A percentile compares a stretch with the other conserved stretches of the same genome.
These are phyloP conservation scores for Boletus edulis DNA, from an alignment of 768 basidiomycete species.

Conservation along the genomic window DNA sequence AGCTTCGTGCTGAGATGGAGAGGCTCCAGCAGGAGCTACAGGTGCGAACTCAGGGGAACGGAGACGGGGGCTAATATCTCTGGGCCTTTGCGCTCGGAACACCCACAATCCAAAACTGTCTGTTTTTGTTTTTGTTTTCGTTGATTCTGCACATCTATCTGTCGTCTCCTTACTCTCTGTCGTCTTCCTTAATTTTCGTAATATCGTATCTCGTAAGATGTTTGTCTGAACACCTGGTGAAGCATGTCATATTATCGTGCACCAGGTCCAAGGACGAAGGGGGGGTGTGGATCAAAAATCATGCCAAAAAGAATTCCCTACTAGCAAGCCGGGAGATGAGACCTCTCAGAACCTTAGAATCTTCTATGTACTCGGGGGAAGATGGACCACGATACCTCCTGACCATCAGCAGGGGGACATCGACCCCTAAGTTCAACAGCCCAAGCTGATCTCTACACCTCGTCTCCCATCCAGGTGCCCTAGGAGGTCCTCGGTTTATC, in stretches of 20 bases:
- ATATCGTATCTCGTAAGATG: neutral
- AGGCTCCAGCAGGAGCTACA: constrained; percentile 12
- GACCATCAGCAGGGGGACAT: constrained; percentile 9
- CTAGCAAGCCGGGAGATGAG: constrained; percentile 4
- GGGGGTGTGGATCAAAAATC: too few relatives aligned
- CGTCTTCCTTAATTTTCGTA: neutral
- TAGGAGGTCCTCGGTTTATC: constrained; percentile 12
- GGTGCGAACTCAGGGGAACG: neutral
- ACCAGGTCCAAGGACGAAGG: too few relatives aligned
- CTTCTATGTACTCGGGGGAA: constrained; percentile 12
- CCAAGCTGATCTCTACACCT: constrained; percentile 15
- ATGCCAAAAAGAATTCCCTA: too few relatives aligned
- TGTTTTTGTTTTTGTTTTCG: constrained; percentile 1
- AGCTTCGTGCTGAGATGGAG: constrained; percentile 24
- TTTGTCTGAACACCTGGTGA: neutral
- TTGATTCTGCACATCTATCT: neutral
- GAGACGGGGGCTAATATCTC: neutral
- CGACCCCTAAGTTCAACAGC: constrained; percentile 2
- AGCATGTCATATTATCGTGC: neutral
- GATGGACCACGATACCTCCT: constrained; percentile 7
- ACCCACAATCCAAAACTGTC: neutral
- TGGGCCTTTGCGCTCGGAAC: neutral
- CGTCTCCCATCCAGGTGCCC: constrained; percentile 3
- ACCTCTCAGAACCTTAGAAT: constrained; percentile 12
- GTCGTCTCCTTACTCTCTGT: neutral